phyloP scores from a whole-genome alignment of 2,329 filamentous ascomycete genomes.

The Lasiodiplodia gonubiensis region DNA sequence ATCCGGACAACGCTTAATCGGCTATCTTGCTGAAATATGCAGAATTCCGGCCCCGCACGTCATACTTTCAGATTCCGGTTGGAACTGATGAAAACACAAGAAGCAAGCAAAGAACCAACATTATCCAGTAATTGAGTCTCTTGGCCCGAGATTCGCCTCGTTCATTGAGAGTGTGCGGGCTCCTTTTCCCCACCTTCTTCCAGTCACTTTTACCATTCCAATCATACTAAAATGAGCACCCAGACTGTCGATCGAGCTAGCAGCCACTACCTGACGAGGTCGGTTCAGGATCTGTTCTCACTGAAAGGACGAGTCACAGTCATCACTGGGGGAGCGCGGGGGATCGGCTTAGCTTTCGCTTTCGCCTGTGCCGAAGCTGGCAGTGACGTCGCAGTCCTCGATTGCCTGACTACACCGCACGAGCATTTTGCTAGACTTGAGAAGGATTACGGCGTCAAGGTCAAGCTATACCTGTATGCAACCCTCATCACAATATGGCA shows the following conservation, averaged over 20 bases:
- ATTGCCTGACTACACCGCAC: not conserved
- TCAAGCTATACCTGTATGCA: conserved; percentile 18
- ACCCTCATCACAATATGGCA: not conserved
- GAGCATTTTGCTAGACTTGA: not conserved
- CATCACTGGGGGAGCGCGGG: not conserved
- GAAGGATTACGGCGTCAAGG: conserved; percentile 16
- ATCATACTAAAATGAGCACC: not conserved
- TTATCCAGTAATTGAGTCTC: no score
- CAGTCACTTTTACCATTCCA: not conserved
- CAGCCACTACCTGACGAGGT: not conserved
- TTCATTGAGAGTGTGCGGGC: no score
- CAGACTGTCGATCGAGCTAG: not conserved
- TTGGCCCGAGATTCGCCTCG: no score
- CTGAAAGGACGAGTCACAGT: not conserved
- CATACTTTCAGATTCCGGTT: not conserved
- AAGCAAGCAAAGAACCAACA: no score
- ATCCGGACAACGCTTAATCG: not conserved
- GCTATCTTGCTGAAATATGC: not conserved
- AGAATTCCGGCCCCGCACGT: not conserved
- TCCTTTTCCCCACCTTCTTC: not conserved
- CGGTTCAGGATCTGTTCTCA: not conserved
- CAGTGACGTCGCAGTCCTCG: not conserved
- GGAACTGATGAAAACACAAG: no score
- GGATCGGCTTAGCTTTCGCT: not conserved
- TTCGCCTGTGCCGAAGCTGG: not conserved